Conservation (phyloP, 768 basidiomycete genomes). For the Termitomyces sp. region DNA sequence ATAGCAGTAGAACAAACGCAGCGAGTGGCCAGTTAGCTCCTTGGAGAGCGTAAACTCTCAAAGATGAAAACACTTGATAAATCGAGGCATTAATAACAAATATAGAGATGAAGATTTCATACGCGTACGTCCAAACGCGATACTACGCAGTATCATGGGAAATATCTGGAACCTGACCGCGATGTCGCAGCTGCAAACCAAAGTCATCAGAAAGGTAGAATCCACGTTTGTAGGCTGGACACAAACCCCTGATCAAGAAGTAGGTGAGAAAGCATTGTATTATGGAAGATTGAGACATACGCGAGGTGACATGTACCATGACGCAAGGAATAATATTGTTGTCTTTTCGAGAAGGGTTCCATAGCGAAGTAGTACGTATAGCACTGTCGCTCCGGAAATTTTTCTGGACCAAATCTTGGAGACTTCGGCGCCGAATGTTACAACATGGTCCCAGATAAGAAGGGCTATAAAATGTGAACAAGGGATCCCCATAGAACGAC, state of each 20-base stretch:
- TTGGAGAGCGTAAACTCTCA: constrained; percentile 24
- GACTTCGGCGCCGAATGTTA: constrained; percentile 23
- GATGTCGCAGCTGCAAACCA: constrained; percentile 20
- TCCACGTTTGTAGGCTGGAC: not conserved
- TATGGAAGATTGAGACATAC: constrained; percentile 13
- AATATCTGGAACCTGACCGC: constrained; percentile 27
- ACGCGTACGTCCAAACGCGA: constrained; percentile 19
- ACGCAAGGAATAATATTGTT: constrained; percentile 24
- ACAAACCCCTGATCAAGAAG: constrained; percentile 1
- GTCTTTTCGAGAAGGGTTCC: constrained; percentile 26
- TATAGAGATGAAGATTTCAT: not conserved
- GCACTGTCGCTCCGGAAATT: constrained; percentile 20
- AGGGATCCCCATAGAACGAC: not conserved
- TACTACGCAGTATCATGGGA: constrained; percentile 23
- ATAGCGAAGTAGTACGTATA: constrained; percentile 24
- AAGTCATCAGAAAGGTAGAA: not conserved
- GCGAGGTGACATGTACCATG: constrained; percentile 25
- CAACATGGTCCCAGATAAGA: constrained; percentile 25
- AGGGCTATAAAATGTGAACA: constrained; percentile 15
- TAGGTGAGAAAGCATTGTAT: not conserved
- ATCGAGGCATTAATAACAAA: not conserved
- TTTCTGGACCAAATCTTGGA: constrained; percentile 23
- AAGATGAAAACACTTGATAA: constrained; percentile 22
- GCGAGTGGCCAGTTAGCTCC: constrained; percentile 20
- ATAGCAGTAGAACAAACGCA: constrained; percentile 20